Evolutionary conservation across 441 rosid species (phyloP).

Genomic region (Aleurites moluccanus): DNA sequence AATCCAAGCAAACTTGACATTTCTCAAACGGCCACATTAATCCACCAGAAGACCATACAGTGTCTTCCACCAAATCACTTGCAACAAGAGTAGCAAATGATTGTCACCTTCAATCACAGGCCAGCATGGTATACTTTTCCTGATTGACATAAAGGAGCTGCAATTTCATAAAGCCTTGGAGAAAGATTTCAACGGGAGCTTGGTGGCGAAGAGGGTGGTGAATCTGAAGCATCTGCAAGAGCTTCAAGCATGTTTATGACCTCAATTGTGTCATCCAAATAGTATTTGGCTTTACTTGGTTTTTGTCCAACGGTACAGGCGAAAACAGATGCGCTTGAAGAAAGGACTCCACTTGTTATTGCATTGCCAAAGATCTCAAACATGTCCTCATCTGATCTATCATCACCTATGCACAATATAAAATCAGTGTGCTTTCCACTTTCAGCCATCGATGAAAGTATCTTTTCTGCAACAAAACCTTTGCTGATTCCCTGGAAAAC

Average conservation of each 20-base stretch:
- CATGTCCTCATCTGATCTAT: conserved; percentile 82
- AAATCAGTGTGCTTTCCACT: conserved; percentile 51
- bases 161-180: neutral
- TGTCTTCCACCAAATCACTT: conserved; percentile 15
- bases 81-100: conserved; percentile 24
- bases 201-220: conserved; percentile 22
- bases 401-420: conserved; percentile 71
- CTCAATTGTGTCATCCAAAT: conserved; percentile 73
- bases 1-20: conserved; percentile 21
- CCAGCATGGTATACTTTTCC: conserved; percentile 16
- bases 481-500: conserved; percentile 57
- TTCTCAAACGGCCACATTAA: conserved; percentile 20
- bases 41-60: neutral
- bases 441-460: conserved; percentile 50
- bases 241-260: conserved; percentile 59
- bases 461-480: conserved; percentile 61
- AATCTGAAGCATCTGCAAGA: conserved; percentile 61
- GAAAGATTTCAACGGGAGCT: conserved; percentile 34
- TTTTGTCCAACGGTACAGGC: conserved; percentile 94
- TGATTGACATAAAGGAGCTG: conserved; percentile 10
- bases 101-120: conserved; percentile 21
- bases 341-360: conserved; percentile 37
- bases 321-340: conserved; percentile 45
- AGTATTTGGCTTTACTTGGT: conserved; percentile 96
- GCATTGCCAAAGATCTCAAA: conserved; percentile 59